A percentile compares a stretch with the other conserved stretches of the same genome.
These are phyloP conservation scores for Sugiyamaella japonica DNA, from an alignment of 1,139 yeast species.

Conservation along the genomic window DNA sequence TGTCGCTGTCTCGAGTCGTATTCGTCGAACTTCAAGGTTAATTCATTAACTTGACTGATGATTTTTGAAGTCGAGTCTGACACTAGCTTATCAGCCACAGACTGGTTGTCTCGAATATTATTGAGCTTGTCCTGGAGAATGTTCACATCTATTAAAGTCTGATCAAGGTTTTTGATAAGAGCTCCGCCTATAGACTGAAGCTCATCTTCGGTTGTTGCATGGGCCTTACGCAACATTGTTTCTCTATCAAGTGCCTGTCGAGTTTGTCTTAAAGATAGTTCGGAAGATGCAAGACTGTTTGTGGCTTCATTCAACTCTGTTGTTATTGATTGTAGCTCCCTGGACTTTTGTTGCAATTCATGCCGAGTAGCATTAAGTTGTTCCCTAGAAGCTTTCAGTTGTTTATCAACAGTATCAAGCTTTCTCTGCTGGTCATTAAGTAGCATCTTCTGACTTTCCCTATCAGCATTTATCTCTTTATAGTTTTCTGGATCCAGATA, in stretches of 20 bases:
- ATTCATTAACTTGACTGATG: slow-evolving; percentile 7
- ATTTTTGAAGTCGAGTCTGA: slow-evolving; percentile 21
- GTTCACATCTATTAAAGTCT: slow-evolving; percentile 33
- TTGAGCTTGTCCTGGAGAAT: slow-evolving; percentile 32
- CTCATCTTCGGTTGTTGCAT: slow-evolving; percentile 37
- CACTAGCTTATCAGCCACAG: slow-evolving; percentile 24
- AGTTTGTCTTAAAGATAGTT: slow-evolving; percentile 27
- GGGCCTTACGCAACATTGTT: slow-evolving; percentile 34
- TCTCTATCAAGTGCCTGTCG: slow-evolving; percentile 33
- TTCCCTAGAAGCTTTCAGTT: slow-evolving; percentile 41
- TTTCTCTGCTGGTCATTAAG: slow-evolving; percentile 51
- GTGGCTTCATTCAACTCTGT: slow-evolving; percentile 24
- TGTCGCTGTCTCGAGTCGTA: slow-evolving; percentile 20
- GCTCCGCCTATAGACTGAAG: slow-evolving; percentile 35
- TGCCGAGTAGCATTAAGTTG: slow-evolving; percentile 34
- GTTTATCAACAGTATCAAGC: slow-evolving; percentile 48
- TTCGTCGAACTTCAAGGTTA: slow-evolving; percentile 10
- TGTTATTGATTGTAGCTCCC: slow-evolving; percentile 32
- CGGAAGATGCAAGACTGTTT: slow-evolving; percentile 27
- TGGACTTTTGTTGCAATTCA: slow-evolving; percentile 33
- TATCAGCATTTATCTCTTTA: slow-evolving; percentile 49
- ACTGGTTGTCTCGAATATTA: slow-evolving; percentile 25
- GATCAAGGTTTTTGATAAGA: slow-evolving; percentile 34
- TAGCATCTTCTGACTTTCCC: slow-evolving; percentile 48
- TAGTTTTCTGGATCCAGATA: slow-evolving; percentile 57